Evolutionary conservation across 331 rosid genomes (phyloP), one percentile per base, ranked within the genome.

Genomic region (Stylosanthes scabra): DNA sequence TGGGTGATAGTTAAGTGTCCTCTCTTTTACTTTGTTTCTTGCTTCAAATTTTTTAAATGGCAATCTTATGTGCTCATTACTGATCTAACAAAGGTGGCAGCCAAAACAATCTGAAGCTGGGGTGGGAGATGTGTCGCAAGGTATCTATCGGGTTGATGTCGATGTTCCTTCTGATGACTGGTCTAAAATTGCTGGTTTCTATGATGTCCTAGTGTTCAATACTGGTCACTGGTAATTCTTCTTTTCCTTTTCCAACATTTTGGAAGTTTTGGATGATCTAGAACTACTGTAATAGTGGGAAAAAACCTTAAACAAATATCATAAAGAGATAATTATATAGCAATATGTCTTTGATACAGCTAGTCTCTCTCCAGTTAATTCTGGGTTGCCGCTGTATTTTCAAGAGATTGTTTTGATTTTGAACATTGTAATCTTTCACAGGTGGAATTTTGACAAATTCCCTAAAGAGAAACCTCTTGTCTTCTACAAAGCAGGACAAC

Each of bases 111-210:
- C 88, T 8, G 71, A 75, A 28, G 41, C 56, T 16, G 80, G 83
- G 46, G 45, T 67, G 54, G 81, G 81, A 77, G 85, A 79, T 64
- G 90, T 83, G 79, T 57, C 80, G 9, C 83, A 90, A 79, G 97
- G 97, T 74, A 63, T 77, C 42, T 68, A 85, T 78, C 86, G 92
- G 58, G 96, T 91, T 14, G 99, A 94, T 70, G 96, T 88, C 58
- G 99, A 94, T 86, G 81, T 81, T 80, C 97, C 99, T 52, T 93
- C 97, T 13, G 91, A 87, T 72, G 97, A 90, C 58, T 94, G 99
- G 99, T 87, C 79, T 63, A 76, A 63, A 71, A 90, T 94, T 60
- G 52, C 82, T 71, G 84, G 84, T 70, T 94, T 89, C 84, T 94
- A 91, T 71, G 93, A 94, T 79, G 93, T 91, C 66, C 88, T 94